Percentiles rank a stretch among this genome's conserved stretches.
Evolutionary conservation across 331 rosid species (phyloP).

Genomic region (Dryas integrifolia): DNA sequence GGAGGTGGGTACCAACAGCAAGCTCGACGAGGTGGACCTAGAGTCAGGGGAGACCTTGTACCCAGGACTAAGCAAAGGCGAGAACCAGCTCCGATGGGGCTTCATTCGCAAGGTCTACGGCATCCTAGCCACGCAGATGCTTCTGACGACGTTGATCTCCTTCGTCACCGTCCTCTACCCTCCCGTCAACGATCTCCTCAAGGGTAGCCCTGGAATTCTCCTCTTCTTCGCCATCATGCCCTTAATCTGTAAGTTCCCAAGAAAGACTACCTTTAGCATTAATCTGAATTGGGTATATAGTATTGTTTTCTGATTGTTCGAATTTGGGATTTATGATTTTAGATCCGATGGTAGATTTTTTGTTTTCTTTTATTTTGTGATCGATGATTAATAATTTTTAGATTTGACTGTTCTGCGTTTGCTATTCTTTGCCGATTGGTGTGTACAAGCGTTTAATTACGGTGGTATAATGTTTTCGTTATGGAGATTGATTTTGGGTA

Average conservation of each 20-base stretch:
- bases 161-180: constrained; percentile 66
- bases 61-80: constrained; percentile 73
- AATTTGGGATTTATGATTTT: not conserved
- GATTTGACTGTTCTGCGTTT: not conserved
- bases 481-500: not conserved
- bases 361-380: not conserved
- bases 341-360: not conserved
- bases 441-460: not conserved
- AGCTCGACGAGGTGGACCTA: constrained; percentile 59
- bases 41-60: constrained; percentile 81
- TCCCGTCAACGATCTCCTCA: constrained; percentile 75
- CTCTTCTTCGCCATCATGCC: constrained; percentile 80
- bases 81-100: constrained; percentile 97
- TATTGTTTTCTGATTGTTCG: constrained; percentile 1
- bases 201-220: constrained; percentile 64
- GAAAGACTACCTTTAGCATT: not conserved
- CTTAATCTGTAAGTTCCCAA: constrained; percentile 53
- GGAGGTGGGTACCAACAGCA: constrained; percentile 33
- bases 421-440: not conserved
- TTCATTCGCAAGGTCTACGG: constrained; percentile 95
- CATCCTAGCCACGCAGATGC: constrained; percentile 75
- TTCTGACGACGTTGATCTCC: constrained; percentile 78
- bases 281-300: not conserved
- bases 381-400: not conserved
- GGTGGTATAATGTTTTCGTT: not conserved